Evolutionary conservation across 1,139 yeast genomes (phyloP), one percentile per base, ranked within the genome.

Genomic region (Insectozyma bohioensis): DNA sequence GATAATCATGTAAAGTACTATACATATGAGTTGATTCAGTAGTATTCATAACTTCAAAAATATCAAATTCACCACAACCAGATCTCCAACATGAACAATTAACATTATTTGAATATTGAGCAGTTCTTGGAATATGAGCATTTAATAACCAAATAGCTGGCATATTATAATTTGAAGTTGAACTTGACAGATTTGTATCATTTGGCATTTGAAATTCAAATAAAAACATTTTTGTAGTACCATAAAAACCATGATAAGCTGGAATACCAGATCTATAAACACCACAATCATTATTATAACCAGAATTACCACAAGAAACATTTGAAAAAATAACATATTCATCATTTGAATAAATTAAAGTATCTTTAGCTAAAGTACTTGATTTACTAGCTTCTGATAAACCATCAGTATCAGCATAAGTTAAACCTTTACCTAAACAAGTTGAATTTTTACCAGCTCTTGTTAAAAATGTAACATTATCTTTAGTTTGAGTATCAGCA

Each of bases 81-180:
- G 95, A 76, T 46, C 78, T 58, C 98, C 98, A 92, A 73, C 97
- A 92, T 17, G 97, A 87, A 69, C 97, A 63, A 37, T 80, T 63
- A 37, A 68, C 70, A 55, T 94, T 94, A 55, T 36, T 36, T 9
- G 66, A 48, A 46, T 90, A 92, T 67, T 92, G 97, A 41, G 85
- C 61, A 36, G 96, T 90, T 67, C 97, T 80, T 53, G 97, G 96
- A 50, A 90, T 85, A 62, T 85, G 83, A 27, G 97, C 95, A 55
- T 90, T 90, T 56, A 90, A 76, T 54, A 90, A 69, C 98, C 97
- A 90, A 52, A 90, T 80, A 26, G 97, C 97, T 36, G 97, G 97
- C 96, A 88, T 87, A 58, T 90, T 90, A 54, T 73, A 75, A 51
- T 72, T 71, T 54, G 80, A 74, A 45, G 67, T 67, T 31, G 52